Base-by-base conservation (phyloP, 1,284 basidiomycete species). In the Coniferiporia weirii region DNA sequence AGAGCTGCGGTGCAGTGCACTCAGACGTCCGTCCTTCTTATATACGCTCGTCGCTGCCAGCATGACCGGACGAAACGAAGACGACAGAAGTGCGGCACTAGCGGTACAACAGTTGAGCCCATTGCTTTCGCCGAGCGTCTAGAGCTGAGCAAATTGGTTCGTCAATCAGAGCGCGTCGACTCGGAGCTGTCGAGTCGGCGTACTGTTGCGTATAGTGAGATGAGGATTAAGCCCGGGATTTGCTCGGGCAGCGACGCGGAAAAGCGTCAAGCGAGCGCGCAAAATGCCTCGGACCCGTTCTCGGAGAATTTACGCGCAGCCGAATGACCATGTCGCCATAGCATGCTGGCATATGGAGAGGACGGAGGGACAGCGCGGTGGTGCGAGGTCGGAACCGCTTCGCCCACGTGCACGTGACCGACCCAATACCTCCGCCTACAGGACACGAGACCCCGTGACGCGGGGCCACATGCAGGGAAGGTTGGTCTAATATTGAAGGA, bases 151-250 rank as follows among this genome's bases (percentile, higher is more conserved):
- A 12, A 40, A 40, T 4, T 7, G 38, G 27, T 27, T 27, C 27
- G 5, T 27, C 27, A 27, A 27, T 27, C 27, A 27, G 3, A 40
- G 15, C 38, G 12, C 15, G 38, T 40, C 38, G 38, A 40, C 38
- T 27, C 27, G 5, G 27, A 27, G 5, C 27, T 27, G 38, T 40
- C 38, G 15, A 40, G 15, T 40, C 38, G 38, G 15, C 44, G 17
- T n/a, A 46, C 44, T n/a, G 27, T n/a, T 27, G 27, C 27, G 27
- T 27, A 27, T 27, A 27, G 3, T 27, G 3, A 27, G 27, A 27
- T 27, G 44, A 45, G 56, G 56, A 47, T 46, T 34, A 44, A 44
- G 34, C 51, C 56, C 56, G 56, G 56, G 34, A 36, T 36, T 46
- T 58, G 35, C 27, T 58, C 56, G 56, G 56, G 43, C 6, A 6